phyloP scores from a whole-genome alignment of 2,329 filamentous ascomycete species.

The Aspergillus sp. region DNA sequence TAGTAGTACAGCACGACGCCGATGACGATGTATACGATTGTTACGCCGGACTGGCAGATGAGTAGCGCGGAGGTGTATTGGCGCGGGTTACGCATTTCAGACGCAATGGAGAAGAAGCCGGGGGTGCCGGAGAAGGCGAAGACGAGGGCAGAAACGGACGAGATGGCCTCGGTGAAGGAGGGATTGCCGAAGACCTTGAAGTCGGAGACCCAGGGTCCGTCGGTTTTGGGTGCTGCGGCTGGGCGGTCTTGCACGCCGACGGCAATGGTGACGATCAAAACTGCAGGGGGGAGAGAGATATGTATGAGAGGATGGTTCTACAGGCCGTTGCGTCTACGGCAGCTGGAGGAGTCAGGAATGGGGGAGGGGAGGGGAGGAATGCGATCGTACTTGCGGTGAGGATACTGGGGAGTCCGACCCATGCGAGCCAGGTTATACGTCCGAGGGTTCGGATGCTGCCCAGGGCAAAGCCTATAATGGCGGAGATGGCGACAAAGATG shows the following conservation, averaged over 20 bases:
- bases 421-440: slow-evolving; percentile 34
- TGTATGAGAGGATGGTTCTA: background rate
- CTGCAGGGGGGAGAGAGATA: slow-evolving; percentile 2
- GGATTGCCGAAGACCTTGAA: slow-evolving; percentile 25
- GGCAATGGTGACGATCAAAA: slow-evolving; percentile 24
- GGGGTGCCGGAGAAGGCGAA: slow-evolving; percentile 31
- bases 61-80: slow-evolving; percentile 34
- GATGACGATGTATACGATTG: slow-evolving; percentile 36
- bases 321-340: background rate
- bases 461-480: slow-evolving; percentile 21
- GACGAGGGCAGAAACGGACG: slow-evolving; percentile 28
- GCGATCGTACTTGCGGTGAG: slow-evolving; percentile 18
- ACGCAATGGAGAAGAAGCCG: slow-evolving; percentile 37
- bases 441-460: slow-evolving; percentile 36
- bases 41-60: slow-evolving; percentile 35
- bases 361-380: background rate
- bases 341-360: too few relatives aligned
- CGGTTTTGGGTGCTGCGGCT: slow-evolving; percentile 28
- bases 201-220: slow-evolving; percentile 28
- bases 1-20: slow-evolving; percentile 47
- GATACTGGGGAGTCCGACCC: slow-evolving; percentile 28
- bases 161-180: slow-evolving; percentile 29
- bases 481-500: slow-evolving; percentile 24
- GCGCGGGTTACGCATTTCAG: slow-evolving; percentile 39
- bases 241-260: slow-evolving; percentile 36